Percentiles rank a stretch among this genome's conserved stretches.
phyloP scores from a whole-genome alignment of 2,329 filamentous ascomycete genomes.

The Biscogniauxia sp. region DNA sequence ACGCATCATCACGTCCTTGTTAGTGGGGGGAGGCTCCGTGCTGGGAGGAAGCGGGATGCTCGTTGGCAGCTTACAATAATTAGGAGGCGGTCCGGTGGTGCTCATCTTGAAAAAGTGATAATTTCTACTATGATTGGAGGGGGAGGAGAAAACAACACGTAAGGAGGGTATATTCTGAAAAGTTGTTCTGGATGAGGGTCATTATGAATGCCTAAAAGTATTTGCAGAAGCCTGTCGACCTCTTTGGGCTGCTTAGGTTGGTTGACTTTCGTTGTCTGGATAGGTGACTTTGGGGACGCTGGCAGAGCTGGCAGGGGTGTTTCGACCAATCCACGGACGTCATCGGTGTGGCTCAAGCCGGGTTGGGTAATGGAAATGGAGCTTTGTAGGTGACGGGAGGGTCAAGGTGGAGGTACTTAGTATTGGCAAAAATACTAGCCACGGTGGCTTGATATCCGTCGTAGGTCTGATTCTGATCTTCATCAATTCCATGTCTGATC shows the following conservation, averaged over 20 bases:
- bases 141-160: background rate
- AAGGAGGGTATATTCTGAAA: background rate
- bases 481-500: slow-evolving; percentile 4
- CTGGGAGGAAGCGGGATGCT: slow-evolving; percentile 6
- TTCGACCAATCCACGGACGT: slow-evolving; percentile 10
- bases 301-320: background rate
- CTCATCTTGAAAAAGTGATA: slow-evolving; percentile 32
- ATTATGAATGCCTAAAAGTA: background rate
- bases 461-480: slow-evolving; percentile 4
- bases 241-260: too few relatives aligned
- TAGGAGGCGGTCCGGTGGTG: slow-evolving; percentile 43
- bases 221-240: background rate
- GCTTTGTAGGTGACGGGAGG: too few relatives aligned
- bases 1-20: slow-evolving; percentile 12
- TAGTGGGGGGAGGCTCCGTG: slow-evolving; percentile 14
- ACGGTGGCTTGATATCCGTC: slow-evolving; percentile 24
- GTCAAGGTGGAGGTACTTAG: background rate
- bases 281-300: background rate
- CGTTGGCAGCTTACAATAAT: slow-evolving; percentile 52
- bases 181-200: background rate
- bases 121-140: slow-evolving; percentile 20
- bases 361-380: background rate
- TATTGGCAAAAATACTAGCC: slow-evolving; percentile 14
- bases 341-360: slow-evolving; percentile 18
- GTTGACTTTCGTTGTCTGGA: background rate